phyloP scores from a whole-genome alignment of 345 rosid genomes.

The Eutrema yunnanense region DNA sequence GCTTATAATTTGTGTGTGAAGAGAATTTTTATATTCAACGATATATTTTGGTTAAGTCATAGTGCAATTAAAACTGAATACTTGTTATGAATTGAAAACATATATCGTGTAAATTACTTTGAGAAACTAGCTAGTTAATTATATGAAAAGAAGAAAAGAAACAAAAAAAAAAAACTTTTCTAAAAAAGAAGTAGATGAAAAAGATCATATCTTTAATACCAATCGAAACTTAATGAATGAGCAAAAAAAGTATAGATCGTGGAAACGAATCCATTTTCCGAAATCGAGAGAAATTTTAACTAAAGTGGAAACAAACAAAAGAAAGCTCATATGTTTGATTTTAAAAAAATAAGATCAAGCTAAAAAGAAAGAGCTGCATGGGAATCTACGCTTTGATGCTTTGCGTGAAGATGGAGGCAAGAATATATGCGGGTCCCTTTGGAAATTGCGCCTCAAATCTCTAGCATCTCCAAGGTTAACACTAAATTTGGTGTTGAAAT shows the following conservation, averaged over 20 bases:
- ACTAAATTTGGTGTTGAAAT: too few species aligned
- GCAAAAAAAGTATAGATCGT: not conserved
- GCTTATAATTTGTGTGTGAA: not conserved
- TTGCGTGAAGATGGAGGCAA: constrained; percentile 35
- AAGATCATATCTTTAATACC: not conserved
- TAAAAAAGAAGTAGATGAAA: not conserved
- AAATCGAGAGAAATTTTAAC: constrained; percentile 18
- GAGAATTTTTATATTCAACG: not conserved
- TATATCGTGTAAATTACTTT: not conserved
- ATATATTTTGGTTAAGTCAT: not conserved
- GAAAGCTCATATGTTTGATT: not conserved
- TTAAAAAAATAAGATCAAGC: not conserved
- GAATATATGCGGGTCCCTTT: constrained; percentile 37
- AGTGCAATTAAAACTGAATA: not conserved
- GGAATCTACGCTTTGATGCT: constrained; percentile 34
- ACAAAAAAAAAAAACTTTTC: not conserved
- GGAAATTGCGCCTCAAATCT: constrained; percentile 32
- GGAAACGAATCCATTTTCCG: constrained; percentile 21
- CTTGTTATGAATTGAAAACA: not conserved
- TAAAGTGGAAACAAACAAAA: constrained; percentile 26
- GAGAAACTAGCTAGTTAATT: constrained; percentile 5
- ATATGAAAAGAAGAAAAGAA: not conserved
- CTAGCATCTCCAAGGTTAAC: too few species aligned
- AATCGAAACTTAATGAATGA: not conserved
- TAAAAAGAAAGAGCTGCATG: constrained; percentile 22